A percentile compares a stretch with the other conserved stretches of the same genome.
These are phyloP conservation scores for Picochlorum sp. DNA, from an alignment of 139 green algal genomes.

Conservation along the genomic window DNA sequence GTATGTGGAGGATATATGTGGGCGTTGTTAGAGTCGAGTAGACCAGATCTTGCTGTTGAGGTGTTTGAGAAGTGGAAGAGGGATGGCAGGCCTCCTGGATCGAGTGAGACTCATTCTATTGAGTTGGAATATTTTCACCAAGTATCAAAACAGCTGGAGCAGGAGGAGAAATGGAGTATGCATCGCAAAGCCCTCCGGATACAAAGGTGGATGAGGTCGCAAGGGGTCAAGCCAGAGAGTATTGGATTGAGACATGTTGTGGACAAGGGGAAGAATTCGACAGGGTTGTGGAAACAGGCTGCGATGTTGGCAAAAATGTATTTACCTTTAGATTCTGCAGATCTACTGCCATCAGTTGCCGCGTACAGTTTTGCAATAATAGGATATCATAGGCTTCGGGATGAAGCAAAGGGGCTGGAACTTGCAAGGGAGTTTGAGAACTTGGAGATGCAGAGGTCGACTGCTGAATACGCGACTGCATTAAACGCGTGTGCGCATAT, in stretches of 20 bases:
- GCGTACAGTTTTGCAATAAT: constrained; percentile 13
- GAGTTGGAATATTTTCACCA: not conserved
- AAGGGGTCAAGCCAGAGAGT: constrained; percentile 2
- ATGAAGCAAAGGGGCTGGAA: constrained; percentile 12
- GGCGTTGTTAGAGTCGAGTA: not conserved
- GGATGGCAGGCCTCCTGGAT: constrained; percentile 7
- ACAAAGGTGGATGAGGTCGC: constrained; percentile 6
- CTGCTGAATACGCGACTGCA: constrained; percentile 14
- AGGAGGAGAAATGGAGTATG: not conserved
- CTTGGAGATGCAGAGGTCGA: constrained; percentile 7
- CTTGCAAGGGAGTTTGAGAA: constrained; percentile 10
- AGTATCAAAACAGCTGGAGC: not conserved
- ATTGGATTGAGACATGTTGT: not conserved
- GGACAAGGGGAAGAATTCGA: not conserved
- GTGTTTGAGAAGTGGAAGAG: constrained; percentile 6
- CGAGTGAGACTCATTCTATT: not conserved
- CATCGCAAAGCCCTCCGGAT: constrained; percentile 1
- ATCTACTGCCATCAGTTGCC: constrained; percentile 14
- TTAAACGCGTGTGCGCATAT: constrained; percentile 20
- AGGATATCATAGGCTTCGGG: constrained; percentile 9
- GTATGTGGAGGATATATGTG: constrained; percentile 11
- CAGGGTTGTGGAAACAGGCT: not conserved
- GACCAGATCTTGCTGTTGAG: not conserved
- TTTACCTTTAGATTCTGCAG: not conserved
- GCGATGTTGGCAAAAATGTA: not conserved